phyloP scores from a whole-genome alignment of 768 basidiomycete genomes.

The Cyclocybe aegerita region DNA sequence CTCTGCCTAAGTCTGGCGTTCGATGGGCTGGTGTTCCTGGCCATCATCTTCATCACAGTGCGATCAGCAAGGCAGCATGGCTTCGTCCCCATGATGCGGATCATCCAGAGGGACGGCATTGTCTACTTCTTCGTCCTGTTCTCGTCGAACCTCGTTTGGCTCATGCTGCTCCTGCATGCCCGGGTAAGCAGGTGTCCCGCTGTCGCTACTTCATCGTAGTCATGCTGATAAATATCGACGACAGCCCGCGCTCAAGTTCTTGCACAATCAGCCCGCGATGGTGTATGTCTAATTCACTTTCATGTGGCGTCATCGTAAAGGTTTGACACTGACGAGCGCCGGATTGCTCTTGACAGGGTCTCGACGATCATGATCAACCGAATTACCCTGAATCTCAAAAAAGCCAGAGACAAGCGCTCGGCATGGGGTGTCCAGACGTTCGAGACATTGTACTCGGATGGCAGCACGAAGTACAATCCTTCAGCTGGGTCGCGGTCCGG shows the following conservation, averaged over 20 bases:
- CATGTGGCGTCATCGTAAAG: neutral
- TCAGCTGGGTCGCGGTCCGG: no score
- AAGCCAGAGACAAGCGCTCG: neutral
- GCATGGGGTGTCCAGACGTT: no score
- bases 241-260: constrained; percentile 7
- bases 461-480: no score
- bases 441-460: no score
- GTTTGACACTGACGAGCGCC: neutral
- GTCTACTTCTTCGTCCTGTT: constrained; percentile 10
- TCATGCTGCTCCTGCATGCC: constrained; percentile 5
- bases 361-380: constrained; percentile 9
- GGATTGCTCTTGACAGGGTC: neutral
- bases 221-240: neutral
- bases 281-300: neutral
- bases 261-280: constrained; percentile 4
- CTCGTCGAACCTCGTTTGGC: constrained; percentile 7
- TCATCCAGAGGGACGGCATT: constrained; percentile 7
- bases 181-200: neutral
- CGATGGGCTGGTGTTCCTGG: constrained; percentile 4
- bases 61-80: neutral
- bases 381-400: constrained; percentile 8
- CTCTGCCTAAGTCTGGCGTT: constrained; percentile 6
- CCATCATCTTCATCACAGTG: constrained; percentile 3
- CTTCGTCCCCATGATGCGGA: neutral
- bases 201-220: neutral